These are phyloP conservation scores for Rhizopus microsporus DNA, from an alignment of 371 early-diverging fungal species.

Conservation along the genomic window DNA sequence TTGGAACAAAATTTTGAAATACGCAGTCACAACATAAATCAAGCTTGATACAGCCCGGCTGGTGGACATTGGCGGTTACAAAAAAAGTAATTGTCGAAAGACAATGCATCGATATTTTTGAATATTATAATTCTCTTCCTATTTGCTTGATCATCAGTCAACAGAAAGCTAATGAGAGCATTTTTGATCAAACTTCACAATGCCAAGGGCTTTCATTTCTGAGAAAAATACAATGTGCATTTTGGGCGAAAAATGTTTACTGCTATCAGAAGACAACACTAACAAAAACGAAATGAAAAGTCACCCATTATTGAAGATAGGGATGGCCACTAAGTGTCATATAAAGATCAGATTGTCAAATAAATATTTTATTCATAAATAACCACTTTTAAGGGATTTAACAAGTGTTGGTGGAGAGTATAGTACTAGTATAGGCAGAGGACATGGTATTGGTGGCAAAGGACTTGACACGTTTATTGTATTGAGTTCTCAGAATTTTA, in stretches of 20 bases:
- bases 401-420: background rate
- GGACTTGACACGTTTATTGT: background rate
- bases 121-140: slow-evolving; percentile 12
- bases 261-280: slow-evolving; percentile 10
- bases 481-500: slow-evolving; percentile 4
- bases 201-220: slow-evolving; percentile 3
- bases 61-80: slow-evolving; percentile 2
- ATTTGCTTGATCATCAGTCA: slow-evolving; percentile 13
- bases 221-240: slow-evolving; percentile 10
- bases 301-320: slow-evolving; percentile 13
- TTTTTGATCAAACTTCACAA: slow-evolving; percentile 9
- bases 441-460: background rate
- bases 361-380: slow-evolving; percentile 10
- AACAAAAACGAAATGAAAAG: slow-evolving; percentile 9
- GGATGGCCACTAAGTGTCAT: slow-evolving; percentile 7
- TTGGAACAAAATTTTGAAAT: too few relatives aligned
- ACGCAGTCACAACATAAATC: too few relatives aligned
- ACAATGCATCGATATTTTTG: slow-evolving; percentile 1
- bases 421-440: background rate
- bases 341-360: slow-evolving; percentile 12
- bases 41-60: background rate
- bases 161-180: slow-evolving; percentile 9
- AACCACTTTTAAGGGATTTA: background rate
- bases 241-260: slow-evolving; percentile 13
- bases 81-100: slow-evolving; percentile 7